Percentiles rank a stretch among this genome's conserved stretches.
Conservation (phyloP, 2,329 filamentous ascomycete genomes). For the Penicillium brevicompactum region DNA sequence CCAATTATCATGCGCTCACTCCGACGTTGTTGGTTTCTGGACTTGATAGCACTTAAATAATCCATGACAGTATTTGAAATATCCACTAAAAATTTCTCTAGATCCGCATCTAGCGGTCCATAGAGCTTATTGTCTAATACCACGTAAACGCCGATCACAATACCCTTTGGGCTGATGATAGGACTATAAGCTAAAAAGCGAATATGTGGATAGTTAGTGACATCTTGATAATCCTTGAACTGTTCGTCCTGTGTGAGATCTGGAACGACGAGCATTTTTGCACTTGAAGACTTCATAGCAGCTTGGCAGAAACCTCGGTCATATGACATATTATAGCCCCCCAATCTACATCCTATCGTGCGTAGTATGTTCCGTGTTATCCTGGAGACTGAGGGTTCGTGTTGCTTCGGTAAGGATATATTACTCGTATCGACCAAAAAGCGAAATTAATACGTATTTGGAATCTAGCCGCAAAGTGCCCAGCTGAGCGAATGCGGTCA, state of each 20-base stretch:
- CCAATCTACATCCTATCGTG: slow-evolving; percentile 15
- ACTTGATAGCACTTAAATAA: slow-evolving; percentile 58
- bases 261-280: slow-evolving; percentile 24
- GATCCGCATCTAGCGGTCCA: slow-evolving; percentile 44
- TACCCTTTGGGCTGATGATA: slow-evolving; percentile 56
- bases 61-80: slow-evolving; percentile 58
- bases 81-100: slow-evolving; percentile 40
- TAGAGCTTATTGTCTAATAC: slow-evolving; percentile 59
- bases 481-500: background rate
- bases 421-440: slow-evolving; percentile 28
- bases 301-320: slow-evolving; percentile 14
- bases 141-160: slow-evolving; percentile 60
- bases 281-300: slow-evolving; percentile 1
- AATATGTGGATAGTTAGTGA: slow-evolving; percentile 28
- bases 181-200: slow-evolving; percentile 59
- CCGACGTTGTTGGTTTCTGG: slow-evolving; percentile 47
- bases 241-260: slow-evolving; percentile 35
- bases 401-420: slow-evolving; percentile 33
- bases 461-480: background rate
- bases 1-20: slow-evolving; percentile 60
- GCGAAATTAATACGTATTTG: slow-evolving; percentile 10
- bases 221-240: slow-evolving; percentile 35
- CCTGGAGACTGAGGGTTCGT: slow-evolving; percentile 17
- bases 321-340: slow-evolving; percentile 16
- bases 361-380: slow-evolving; percentile 6